A percentile compares a stretch with the other conserved stretches of the same genome.
Conservation (phyloP, 176 grass and related monocot genomes). For the Oryza australiensis region DNA sequence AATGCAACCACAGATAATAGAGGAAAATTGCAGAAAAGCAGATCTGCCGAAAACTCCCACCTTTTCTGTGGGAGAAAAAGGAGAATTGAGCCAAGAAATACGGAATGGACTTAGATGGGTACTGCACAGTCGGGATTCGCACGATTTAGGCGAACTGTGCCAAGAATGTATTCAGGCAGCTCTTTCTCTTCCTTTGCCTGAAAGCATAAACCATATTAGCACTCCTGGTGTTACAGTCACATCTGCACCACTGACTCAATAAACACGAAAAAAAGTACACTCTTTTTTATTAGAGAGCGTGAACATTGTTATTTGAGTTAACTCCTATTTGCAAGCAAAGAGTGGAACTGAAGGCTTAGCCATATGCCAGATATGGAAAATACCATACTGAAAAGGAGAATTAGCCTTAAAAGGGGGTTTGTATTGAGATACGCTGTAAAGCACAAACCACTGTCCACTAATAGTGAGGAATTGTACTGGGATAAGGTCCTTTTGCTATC, state of each 20-base stretch:
- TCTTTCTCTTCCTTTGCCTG: constrained; percentile 93
- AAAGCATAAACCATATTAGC: constrained; percentile 37
- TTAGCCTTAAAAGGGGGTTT: background rate
- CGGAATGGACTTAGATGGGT: constrained; percentile 32
- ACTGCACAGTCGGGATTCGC: constrained; percentile 60
- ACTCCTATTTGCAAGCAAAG: background rate
- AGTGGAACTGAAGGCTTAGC: background rate
- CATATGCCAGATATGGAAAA: background rate
- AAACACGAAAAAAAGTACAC: background rate
- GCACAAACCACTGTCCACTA: background rate
- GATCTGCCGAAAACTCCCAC: background rate
- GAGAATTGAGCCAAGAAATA: background rate
- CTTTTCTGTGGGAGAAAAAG: background rate
- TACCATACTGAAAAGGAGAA: constrained; percentile 20
- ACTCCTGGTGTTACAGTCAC: background rate
- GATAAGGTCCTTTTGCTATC: background rate
- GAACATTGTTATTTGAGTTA: background rate
- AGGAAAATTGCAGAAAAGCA: background rate
- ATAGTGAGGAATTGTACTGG: background rate
- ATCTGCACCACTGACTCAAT: background rate
- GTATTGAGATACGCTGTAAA: background rate
- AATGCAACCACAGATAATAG: background rate
- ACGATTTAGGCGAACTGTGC: constrained; percentile 78
- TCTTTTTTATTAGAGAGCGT: background rate
- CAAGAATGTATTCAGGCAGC: constrained; percentile 95